Evolutionary conservation across 495 filamentous ascomycete genomes (phyloP).

Genomic region (Letharia lupina): DNA sequence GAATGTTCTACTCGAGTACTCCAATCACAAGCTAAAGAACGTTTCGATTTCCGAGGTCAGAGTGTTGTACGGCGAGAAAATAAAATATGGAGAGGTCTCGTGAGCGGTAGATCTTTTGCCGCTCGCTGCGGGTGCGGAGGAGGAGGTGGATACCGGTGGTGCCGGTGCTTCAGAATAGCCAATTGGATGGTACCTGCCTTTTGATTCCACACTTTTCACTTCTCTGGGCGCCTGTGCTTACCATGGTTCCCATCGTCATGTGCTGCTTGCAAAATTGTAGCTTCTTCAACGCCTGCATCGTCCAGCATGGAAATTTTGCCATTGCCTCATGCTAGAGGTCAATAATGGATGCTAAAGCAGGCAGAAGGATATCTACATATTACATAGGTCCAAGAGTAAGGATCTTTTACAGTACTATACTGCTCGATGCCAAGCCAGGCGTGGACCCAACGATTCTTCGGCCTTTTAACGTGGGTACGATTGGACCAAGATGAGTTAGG

Average conservation of each 20-base stretch:
- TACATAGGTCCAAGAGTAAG: not conserved
- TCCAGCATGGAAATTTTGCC: not conserved
- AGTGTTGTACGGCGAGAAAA: not conserved
- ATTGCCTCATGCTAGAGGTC: not conserved
- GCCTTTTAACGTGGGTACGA: conserved; percentile 8
- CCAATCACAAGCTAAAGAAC: no score
- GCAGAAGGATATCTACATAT: no score
- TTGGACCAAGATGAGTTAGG: conserved; percentile 7
- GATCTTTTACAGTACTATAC: not conserved
- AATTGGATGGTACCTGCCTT: not conserved
- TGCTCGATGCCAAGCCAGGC: not conserved
- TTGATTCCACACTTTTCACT: not conserved
- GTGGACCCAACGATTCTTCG: not conserved
- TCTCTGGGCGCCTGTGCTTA: conserved; percentile 3
- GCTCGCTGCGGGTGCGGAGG: conserved; percentile 5
- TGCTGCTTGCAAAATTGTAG: not conserved
- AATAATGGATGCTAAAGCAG: no score
- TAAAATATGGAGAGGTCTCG: conserved; percentile 4
- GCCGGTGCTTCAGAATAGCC: not conserved
- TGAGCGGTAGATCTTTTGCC: conserved; percentile 10
- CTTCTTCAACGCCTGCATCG: not conserved
- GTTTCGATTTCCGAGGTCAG: no score
- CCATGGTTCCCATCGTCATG: not conserved
- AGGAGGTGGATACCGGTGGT: conserved; percentile 1
- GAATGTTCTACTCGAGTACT: no score